Percentiles rank a stretch among this genome's conserved stretches.
phyloP scores from a whole-genome alignment of 305 asterid species.

The Solanum hybrid region DNA sequence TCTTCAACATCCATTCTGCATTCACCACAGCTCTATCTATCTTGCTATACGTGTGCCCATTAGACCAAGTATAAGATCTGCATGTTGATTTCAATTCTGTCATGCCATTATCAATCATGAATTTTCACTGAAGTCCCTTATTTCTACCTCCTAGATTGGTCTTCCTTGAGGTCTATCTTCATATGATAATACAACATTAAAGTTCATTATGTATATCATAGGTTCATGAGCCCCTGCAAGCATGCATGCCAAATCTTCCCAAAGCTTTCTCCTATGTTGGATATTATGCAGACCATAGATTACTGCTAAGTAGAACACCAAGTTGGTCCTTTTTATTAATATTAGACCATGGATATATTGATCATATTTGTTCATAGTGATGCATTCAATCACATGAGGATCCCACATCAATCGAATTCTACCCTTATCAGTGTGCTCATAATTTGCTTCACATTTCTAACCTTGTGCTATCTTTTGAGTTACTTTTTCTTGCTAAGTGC shows the following conservation, averaged over 20 bases:
- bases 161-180: background rate
- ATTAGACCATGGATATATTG: background rate
- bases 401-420: background rate
- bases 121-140: background rate
- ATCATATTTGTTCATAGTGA: background rate
- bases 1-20: background rate
- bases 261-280: background rate
- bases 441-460: background rate
- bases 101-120: background rate
- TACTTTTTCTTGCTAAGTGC: background rate
- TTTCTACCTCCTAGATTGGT: background rate
- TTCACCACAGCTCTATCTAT: background rate
- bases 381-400: background rate
- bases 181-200: background rate
- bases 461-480: background rate
- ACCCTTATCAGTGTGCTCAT: background rate
- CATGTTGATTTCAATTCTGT: background rate
- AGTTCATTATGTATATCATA: background rate
- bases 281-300: background rate
- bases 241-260: background rate
- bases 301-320: background rate
- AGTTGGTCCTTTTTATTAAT: background rate
- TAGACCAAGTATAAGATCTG: background rate
- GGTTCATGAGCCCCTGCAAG: background rate
- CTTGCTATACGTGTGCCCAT: background rate